Evolutionary conservation across 495 filamentous ascomycete genomes (phyloP).

Genomic region (Coniosporium apollinis): DNA sequence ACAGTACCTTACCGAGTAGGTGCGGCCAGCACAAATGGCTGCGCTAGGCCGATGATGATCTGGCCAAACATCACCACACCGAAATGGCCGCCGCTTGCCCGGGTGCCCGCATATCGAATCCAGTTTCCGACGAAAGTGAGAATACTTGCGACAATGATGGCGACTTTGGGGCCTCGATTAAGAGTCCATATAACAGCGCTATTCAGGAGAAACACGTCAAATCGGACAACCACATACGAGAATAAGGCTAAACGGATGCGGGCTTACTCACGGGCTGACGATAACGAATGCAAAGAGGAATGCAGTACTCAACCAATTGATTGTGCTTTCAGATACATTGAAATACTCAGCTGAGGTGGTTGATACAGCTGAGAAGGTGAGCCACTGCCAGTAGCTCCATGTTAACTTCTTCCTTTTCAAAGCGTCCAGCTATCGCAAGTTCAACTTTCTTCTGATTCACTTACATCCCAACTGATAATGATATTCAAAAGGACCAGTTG

Average conservation of each 20-base stretch:
- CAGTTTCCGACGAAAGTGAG: constrained; percentile 75
- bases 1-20: constrained; percentile 41
- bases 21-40: constrained; percentile 82
- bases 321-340: constrained; percentile 48
- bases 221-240: too few relatives aligned
- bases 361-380: constrained; percentile 80
- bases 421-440: too few relatives aligned
- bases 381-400: constrained; percentile 43
- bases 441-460: too few relatives aligned
- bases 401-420: not conserved
- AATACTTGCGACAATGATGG: constrained; percentile 55
- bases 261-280: constrained; percentile 43
- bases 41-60: constrained; percentile 73
- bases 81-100: constrained; percentile 42
- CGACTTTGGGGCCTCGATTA: constrained; percentile 59
- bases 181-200: constrained; percentile 59
- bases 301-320: constrained; percentile 85
- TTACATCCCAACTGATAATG: constrained; percentile 87
- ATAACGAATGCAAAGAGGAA: constrained; percentile 73
- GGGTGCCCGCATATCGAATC: constrained; percentile 76
- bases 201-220: not conserved
- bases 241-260: not conserved
- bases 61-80: constrained; percentile 87
- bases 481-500: constrained; percentile 82
- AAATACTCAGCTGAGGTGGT: constrained; percentile 64